Evolutionary conservation across 208 protist species (phyloP).

Genomic region (Crithidia acanthocephali): DNA sequence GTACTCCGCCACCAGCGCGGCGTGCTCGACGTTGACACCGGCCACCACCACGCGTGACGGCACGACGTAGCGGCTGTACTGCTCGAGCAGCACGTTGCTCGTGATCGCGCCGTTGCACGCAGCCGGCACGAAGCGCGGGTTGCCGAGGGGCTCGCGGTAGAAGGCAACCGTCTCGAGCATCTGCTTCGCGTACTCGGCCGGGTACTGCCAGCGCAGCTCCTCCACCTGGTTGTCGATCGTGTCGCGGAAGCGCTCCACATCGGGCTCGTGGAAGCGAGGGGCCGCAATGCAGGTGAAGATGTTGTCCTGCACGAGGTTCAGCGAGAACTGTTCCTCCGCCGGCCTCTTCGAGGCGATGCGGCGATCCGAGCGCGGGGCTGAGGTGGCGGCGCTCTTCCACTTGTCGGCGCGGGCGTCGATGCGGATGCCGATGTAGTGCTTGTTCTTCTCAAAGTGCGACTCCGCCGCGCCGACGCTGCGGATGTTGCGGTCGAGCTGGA

Average conservation of each 20-base stretch:
- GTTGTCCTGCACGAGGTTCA: slow-evolving; percentile 81
- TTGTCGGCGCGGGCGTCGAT: slow-evolving; percentile 74
- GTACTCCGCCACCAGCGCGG: slow-evolving; percentile 84
- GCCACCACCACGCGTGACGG: slow-evolving; percentile 84
- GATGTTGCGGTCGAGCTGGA: slow-evolving; percentile 86
- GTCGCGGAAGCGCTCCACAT: slow-evolving; percentile 86
- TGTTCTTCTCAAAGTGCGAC: slow-evolving; percentile 81
- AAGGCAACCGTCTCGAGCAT: slow-evolving; percentile 88
- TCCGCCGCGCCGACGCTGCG: slow-evolving; percentile 73
- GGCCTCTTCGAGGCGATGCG: slow-evolving; percentile 14
- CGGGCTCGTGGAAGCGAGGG: slow-evolving; percentile 79
- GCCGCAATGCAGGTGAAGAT: slow-evolving; percentile 82
- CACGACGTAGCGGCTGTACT: slow-evolving; percentile 78
- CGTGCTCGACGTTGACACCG: slow-evolving; percentile 90
- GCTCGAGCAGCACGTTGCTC: slow-evolving; percentile 70
- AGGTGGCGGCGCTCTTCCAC: slow-evolving; percentile 51
- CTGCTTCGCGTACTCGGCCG: slow-evolving; percentile 77
- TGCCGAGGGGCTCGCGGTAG: slow-evolving; percentile 88
- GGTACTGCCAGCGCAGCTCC: slow-evolving; percentile 83
- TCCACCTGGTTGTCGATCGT: slow-evolving; percentile 87
- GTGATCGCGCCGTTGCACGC: slow-evolving; percentile 73
- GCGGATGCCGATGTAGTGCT: slow-evolving; percentile 84
- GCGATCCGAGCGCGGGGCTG: slow-evolving; percentile 22
- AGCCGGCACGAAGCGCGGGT: slow-evolving; percentile 81
- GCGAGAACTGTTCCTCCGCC: slow-evolving; percentile 36